Base-by-base conservation (phyloP, 768 basidiomycete genomes). In the Phlebiopsis gigantea region DNA sequence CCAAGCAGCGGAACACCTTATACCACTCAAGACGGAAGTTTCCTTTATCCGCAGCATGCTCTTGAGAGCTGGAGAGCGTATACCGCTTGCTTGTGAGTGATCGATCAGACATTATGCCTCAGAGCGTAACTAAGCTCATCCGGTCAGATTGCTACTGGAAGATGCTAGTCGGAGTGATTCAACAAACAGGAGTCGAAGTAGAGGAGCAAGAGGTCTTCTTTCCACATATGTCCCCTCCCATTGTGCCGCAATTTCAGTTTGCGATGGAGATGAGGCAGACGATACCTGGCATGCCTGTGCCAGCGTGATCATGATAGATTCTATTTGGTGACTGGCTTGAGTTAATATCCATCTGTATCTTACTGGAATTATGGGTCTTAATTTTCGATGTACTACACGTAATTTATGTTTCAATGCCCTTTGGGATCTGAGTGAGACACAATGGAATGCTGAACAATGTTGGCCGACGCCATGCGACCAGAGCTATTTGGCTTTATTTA, bases 21-120 rank as follows among this genome's bases (percentile, higher is more conserved):
- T 76, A 1, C 83, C 80, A 10, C 68, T 90, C 10, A 79, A 77
- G n/a, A 72, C 75, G 15, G 89, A 91, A 66, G 71, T 89, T 24
- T 80, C 82, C 55, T 87, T 87, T 64, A 26, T 46, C 28, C 31
- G 21, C 14, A 17, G 9, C 17, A 24, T 15, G 26, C 46, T 42
- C 28, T 5, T 19, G 30, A 41, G 26, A 54, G 87, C 30, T 72
- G 73, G 47, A 19, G 24, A 39, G 8, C 34, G 83, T n/a, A 75
- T 88, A 42, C 86, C 87, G 19, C 71, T 90, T 56, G 84, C 87
- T 2, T 76, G 77, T 77, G 57, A 57, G 75, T 70, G 17, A 10
- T 39, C 5, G 22, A 53, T 26, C 39, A 14, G 6, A 19, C 25
- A n/a, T 6, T 44, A 29, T 30, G 7, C 21, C n/a, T 9, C 46